Evolutionary conservation across 2,329 filamentous ascomycete genomes (phyloP).

Genomic region (Verticillium alfalfae): DNA sequence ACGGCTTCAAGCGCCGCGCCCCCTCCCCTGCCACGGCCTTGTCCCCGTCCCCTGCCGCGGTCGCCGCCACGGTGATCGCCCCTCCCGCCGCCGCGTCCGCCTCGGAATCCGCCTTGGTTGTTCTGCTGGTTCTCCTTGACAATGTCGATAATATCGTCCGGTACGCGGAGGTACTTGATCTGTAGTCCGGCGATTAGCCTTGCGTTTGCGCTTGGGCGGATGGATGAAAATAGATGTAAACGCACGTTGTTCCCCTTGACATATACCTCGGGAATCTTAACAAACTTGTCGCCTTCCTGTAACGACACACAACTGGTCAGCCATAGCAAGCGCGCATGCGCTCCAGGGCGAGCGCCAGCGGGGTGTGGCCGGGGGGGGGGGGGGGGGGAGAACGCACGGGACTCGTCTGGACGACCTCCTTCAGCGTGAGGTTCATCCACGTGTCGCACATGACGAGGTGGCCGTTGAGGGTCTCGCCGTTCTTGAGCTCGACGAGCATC

Average conservation of each 20-base stretch:
- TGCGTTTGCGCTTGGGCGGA: not conserved
- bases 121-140: conserved; percentile 88
- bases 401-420: conserved; percentile 95
- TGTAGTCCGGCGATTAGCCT: conserved; percentile 28
- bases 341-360: not conserved
- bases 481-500: conserved; percentile 96
- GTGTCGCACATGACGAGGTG: conserved; percentile 96
- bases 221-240: conserved; percentile 8
- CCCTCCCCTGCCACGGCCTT: conserved; percentile 6
- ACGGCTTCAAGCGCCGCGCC: conserved; percentile 3
- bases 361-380: no score
- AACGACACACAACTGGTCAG: conserved; percentile 10
- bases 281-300: conserved; percentile 88
- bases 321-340: not conserved
- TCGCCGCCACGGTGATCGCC: conserved; percentile 55
- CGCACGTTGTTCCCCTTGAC: conserved; percentile 94
- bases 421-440: conserved; percentile 98
- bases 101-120: conserved; percentile 57
- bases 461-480: conserved; percentile 94
- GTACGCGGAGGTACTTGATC: conserved; percentile 98
- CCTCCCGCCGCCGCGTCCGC: conserved; percentile 57
- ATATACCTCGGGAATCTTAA: conserved; percentile 87
- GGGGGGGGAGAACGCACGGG: conserved; percentile 45
- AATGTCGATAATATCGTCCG: conserved; percentile 91
- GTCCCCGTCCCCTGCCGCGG: conserved; percentile 44